Conservation (phyloP, 176 grass and related monocot species). For the Hordeum marinum region DNA sequence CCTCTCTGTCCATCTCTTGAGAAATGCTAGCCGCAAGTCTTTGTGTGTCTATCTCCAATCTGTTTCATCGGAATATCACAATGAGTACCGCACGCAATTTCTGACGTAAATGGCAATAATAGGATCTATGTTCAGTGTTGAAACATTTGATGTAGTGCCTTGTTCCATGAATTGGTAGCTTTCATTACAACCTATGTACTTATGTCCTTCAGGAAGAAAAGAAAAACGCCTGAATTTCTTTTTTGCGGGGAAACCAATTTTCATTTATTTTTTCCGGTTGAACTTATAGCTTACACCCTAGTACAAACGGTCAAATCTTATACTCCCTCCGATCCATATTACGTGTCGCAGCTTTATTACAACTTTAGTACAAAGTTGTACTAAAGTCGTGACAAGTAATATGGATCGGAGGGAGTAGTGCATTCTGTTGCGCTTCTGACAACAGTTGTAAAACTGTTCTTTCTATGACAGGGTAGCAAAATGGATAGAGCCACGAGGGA, state of each 20-base stretch:
- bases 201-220: not conserved
- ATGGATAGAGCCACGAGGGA: not conserved
- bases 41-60: not conserved
- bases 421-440: not conserved
- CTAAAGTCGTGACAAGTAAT: no score
- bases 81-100: not conserved
- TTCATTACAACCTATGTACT: not conserved
- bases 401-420: no score
- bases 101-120: not conserved
- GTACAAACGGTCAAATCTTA: not conserved
- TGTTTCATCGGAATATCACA: slow-evolving; percentile 6
- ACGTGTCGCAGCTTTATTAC: no score
- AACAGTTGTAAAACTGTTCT: not conserved
- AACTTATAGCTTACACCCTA: not conserved
- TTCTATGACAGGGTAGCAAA: not conserved
- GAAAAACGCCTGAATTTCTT: not conserved
- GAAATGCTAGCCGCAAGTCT: slow-evolving; percentile 3
- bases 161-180: not conserved
- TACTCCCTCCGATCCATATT: no score
- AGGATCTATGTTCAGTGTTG: not conserved
- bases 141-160: not conserved
- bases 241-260: not conserved
- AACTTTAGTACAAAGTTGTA: no score
- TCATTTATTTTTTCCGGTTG: not conserved
- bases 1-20: slow-evolving; percentile 47